Conservation (phyloP, 441 rosid genomes). For the Gossypium davidsonii region DNA sequence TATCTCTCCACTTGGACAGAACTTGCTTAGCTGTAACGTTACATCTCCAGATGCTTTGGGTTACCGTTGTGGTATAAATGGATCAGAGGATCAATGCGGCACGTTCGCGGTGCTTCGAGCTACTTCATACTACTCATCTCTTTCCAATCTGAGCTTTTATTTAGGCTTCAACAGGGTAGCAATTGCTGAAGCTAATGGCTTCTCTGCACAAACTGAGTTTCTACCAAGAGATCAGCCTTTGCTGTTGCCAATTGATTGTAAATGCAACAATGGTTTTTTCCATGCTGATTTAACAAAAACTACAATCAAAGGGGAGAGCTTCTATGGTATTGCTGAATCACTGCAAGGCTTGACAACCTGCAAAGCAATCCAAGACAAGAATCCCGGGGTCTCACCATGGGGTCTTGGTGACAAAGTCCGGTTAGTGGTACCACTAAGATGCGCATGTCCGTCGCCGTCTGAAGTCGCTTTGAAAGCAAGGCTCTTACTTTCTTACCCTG, state of each 20-base stretch:
- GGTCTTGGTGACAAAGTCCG: conserved; percentile 35
- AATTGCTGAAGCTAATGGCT: conserved; percentile 46
- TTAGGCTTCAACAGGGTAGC: conserved; percentile 38
- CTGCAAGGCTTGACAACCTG: conserved; percentile 70
- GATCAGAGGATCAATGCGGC: conserved; percentile 32
- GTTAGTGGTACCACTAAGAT: conserved; percentile 47
- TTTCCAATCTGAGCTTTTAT: conserved; percentile 50
- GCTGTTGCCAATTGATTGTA: conserved; percentile 56
- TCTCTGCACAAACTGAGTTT: conserved; percentile 42
- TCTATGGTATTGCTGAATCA: conserved; percentile 49
- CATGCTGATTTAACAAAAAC: conserved; percentile 46
- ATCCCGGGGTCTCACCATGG: conserved; percentile 43
- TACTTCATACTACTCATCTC: conserved; percentile 44
- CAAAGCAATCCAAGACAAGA: conserved; percentile 45
- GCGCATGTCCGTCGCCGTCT: conserved; percentile 49
- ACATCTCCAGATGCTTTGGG: conserved; percentile 44
- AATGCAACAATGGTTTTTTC: conserved; percentile 47
- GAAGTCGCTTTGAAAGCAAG: conserved; percentile 23
- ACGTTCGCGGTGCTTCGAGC: conserved; percentile 57
- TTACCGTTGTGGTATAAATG: conserved; percentile 35
- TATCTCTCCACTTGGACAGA: conserved; percentile 35
- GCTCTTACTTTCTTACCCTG: conserved; percentile 57
- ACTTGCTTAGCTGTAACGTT: conserved; percentile 44
- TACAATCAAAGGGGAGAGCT: conserved; percentile 54
- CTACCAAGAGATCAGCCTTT: conserved; percentile 41